Base-by-base conservation (phyloP, 2,329 filamentous ascomycete species). In the Endocalyx cinctus region DNA sequence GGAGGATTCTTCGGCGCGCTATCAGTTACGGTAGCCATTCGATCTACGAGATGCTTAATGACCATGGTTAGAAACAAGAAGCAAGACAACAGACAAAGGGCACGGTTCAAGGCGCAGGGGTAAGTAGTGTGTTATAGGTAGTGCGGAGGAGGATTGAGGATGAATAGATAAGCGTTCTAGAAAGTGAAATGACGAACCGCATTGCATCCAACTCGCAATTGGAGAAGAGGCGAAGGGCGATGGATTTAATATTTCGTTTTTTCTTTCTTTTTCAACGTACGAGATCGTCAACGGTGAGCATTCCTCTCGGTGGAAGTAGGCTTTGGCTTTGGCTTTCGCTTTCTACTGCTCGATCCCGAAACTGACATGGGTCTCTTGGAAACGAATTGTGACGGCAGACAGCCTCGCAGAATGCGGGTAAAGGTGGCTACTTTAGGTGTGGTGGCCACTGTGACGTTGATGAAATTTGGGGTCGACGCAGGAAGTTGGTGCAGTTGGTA, bases 11-110 rank as follows among this genome's bases (percentile, higher is more conserved):
- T 60, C 54, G 65, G 66, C 50, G 62, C 63, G 55, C 63, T 68
- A 49, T 74, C 68, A 65, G 64, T 70, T 51, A 63, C 67, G 51
- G 69, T 61, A 51, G 69, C 70, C 70, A 74, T 74, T 58, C 65
- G 62, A 56, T 62, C 66, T 70, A 55, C 39, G 38, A 43, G 34
- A 45, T 25, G 37, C 37, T 25, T 44, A 17, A 28, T 42, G 37
- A 47, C 39, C 39, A 45, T 46, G 40, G 33, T 46, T 40, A 43
- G 39, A 26, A 37, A 17, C 23, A 42, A 40, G 28, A 22, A 25
- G 36, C 38, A 23, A 46, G 32, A 45, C 41, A 46, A 33, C 28
- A 36, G 33, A 47, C 42, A 48, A 48, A n/a, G n/a, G n/a, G n/a
- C n/a, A n/a, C n/a, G n/a, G n/a, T n/a, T n/a, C n/a, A n/a, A n/a